A percentile compares a stretch with the other conserved stretches of the same genome.
Evolutionary conservation across 768 basidiomycete species (phyloP).

Genomic region (Boletales sp.): DNA sequence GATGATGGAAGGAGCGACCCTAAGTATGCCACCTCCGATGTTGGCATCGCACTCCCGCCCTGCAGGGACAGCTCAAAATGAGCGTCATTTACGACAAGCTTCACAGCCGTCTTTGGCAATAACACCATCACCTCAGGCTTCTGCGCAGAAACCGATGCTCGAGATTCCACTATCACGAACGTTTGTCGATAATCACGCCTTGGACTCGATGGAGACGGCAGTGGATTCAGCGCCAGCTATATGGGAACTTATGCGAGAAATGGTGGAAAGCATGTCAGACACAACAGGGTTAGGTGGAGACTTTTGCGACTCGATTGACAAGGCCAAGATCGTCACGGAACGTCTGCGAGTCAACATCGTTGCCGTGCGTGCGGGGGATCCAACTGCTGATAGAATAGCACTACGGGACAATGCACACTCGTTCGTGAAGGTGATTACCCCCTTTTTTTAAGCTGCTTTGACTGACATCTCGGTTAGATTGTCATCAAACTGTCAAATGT

Average conservation of each 20-base stretch:
- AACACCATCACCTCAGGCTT: conserved; percentile 30
- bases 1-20: conserved; percentile 1
- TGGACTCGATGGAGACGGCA: conserved; percentile 75
- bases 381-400: conserved; percentile 52
- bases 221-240: conserved; percentile 77
- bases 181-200: conserved; percentile 72
- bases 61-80: conserved; percentile 8
- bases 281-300: conserved; percentile 40
- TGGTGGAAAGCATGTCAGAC: conserved; percentile 59
- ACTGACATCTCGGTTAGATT: conserved; percentile 41
- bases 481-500: conserved; percentile 75
- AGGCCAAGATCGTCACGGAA: conserved; percentile 62
- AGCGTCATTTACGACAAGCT: conserved; percentile 39
- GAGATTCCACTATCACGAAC: conserved; percentile 57
- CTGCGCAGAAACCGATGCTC: conserved; percentile 32
- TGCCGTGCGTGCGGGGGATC: conserved; percentile 54
- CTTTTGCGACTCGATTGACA: conserved; percentile 51
- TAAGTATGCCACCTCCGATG: conserved; percentile 4
- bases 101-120: conserved; percentile 42
- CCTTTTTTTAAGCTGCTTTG: neutral
- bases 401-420: conserved; percentile 74
- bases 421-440: conserved; percentile 70
- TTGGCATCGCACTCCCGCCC: conserved; percentile 15
- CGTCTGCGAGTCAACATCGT: conserved; percentile 58
- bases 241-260: conserved; percentile 78